Evolutionary conservation across 306 rosid genomes (phyloP).

Genomic region (Cicer cuneatum): DNA sequence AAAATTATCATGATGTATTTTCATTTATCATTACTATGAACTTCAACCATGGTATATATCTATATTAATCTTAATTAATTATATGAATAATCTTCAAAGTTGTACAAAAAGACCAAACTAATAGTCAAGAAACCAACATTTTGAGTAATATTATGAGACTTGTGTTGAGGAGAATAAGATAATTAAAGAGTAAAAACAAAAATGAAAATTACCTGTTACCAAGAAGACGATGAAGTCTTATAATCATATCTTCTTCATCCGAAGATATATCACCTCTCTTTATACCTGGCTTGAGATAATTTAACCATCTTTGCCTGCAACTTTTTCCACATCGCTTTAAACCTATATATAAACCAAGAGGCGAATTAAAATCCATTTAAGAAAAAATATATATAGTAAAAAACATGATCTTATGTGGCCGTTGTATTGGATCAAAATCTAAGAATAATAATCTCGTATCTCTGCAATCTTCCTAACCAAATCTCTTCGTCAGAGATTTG

Average conservation of each 20-base stretch:
- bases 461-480: neutral
- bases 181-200: neutral
- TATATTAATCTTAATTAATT: too few species aligned
- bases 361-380: neutral
- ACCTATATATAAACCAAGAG: slow-evolving; percentile 40
- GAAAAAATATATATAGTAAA: neutral
- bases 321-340: slow-evolving; percentile 58
- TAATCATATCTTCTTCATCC: slow-evolving; percentile 58
- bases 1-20: neutral
- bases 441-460: neutral
- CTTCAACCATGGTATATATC: too few species aligned
- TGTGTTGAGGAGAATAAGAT: neutral
- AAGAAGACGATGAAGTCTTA: slow-evolving; percentile 61
- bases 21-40: neutral
- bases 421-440: neutral
- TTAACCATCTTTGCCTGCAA: slow-evolving; percentile 56
- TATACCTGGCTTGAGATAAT: slow-evolving; percentile 52
- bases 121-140: neutral
- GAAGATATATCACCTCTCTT: slow-evolving; percentile 51
- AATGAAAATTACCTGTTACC: slow-evolving; percentile 53
- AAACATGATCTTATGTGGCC: neutral
- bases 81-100: too few species aligned
- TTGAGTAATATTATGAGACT: neutral
- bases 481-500: neutral
- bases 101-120: neutral